Percentiles rank a stretch among this genome's conserved stretches.
Evolutionary conservation across 2,329 filamentous ascomycete species (phyloP).

Genomic region (Thielaviopsis musarum): DNA sequence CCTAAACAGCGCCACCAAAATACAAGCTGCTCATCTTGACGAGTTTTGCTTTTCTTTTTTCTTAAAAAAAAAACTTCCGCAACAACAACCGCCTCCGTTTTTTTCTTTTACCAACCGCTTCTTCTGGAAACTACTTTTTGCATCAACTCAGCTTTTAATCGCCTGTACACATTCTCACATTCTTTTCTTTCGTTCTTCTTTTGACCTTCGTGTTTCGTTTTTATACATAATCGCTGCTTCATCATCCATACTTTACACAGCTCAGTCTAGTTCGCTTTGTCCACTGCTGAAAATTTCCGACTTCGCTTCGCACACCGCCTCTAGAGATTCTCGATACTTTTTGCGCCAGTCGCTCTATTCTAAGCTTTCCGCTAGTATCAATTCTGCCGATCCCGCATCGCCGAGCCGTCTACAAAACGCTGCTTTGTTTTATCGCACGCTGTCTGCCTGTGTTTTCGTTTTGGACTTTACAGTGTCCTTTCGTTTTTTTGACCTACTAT

Average conservation of each 20-base stretch:
- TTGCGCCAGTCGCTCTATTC: neutral
- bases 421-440: neutral
- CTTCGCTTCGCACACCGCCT: neutral
- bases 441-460: neutral
- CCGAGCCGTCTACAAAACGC: neutral
- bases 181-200: constrained; percentile 8
- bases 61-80: constrained; percentile 1
- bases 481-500: neutral
- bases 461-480: neutral
- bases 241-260: constrained; percentile 3
- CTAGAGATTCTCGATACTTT: neutral
- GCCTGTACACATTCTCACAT: constrained; percentile 15
- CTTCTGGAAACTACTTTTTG: neutral
- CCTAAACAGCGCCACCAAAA: neutral
- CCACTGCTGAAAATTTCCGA: neutral
- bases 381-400: neutral
- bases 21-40: constrained; percentile 5
- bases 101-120: neutral
- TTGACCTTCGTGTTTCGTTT: constrained; percentile 10
- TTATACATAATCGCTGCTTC: constrained; percentile 10
- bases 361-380: neutral
- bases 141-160: constrained; percentile 7
- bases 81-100: neutral
- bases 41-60: constrained; percentile 3
- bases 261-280: neutral